A percentile compares a stretch with the other conserved stretches of the same genome.
Conservation (phyloP, 1,139 yeast genomes). For the Sugiyamaella neomexicana region DNA sequence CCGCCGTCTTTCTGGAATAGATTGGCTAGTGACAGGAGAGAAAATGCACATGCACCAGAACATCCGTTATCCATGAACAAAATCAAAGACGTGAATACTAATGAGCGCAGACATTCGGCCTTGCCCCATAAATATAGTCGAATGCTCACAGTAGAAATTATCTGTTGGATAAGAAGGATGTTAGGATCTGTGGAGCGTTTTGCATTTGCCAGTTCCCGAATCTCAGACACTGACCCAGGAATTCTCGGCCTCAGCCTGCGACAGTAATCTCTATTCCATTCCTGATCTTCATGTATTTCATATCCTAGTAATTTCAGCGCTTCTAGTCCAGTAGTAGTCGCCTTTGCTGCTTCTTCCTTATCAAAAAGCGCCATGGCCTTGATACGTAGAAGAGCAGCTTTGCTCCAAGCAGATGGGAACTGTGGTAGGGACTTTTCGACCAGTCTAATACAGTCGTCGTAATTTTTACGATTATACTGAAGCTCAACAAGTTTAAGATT, state of each 20-base stretch:
- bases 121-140: conserved; percentile 35
- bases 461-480: conserved; percentile 33
- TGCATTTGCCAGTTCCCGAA: conserved; percentile 41
- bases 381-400: conserved; percentile 36
- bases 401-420: conserved; percentile 28
- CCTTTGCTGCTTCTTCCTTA: conserved; percentile 41
- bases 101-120: conserved; percentile 30
- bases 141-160: conserved; percentile 47
- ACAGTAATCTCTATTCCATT: conserved; percentile 36
- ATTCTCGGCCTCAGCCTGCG: conserved; percentile 39
- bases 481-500: conserved; percentile 33
- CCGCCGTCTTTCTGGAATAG: conserved; percentile 36
- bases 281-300: conserved; percentile 42
- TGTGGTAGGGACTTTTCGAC: conserved; percentile 27
- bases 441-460: conserved; percentile 30
- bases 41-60: conserved; percentile 39
- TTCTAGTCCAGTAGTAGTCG: conserved; percentile 35
- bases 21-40: conserved; percentile 40
- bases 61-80: conserved; percentile 40
- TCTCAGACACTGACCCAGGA: conserved; percentile 49
- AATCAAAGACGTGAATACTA: conserved; percentile 37
- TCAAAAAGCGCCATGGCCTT: conserved; percentile 47
- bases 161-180: conserved; percentile 45
- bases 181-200: conserved; percentile 39
- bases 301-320: conserved; percentile 32